Evolutionary conservation across 2,329 filamentous ascomycete genomes (phyloP), one percentile per base, ranked within the genome.

Genomic region (Phoma herbarum): DNA sequence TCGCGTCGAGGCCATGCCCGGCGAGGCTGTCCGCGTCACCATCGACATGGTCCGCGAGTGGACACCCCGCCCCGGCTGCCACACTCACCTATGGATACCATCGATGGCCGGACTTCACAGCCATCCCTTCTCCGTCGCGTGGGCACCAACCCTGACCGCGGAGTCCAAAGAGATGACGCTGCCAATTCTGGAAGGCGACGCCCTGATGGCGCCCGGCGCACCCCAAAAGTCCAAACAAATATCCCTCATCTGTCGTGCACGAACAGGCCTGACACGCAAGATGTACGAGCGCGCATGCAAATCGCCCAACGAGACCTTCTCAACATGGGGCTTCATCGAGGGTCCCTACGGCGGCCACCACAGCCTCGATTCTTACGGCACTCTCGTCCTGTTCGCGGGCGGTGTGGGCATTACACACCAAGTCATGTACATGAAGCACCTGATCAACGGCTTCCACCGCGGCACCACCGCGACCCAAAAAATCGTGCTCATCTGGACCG

Each of bases 331-430:
- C 63, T 84, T 87, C 45, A 86, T 90, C 41, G 91, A 94, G 77
- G 91, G 91, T 0, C 91, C 91, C 0, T 94, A 94, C 70, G 84
- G 90, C 47, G 89, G 88, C 35, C 83, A 88, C 71, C 88, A 92
- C 73, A 83, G 81, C 64, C 83, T 93, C 73, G 83, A 88, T 60
- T 92, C 89, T 1, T 93, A 92, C 75, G 91, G 91, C 63, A 92
- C 90, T 0, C 87, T 90, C 28, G 86, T 93, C 75, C 84, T 94
- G 37, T 91, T 94, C 72, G 91, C 91, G 0, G 91, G 90, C 57
- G 91, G 91, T 68, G 89, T 93, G 12, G 91, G 91, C 62, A 91
- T 94, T 68, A 92, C 91, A 1, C 90, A 94, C 68, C 89, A 90
- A 63, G 86, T 93, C 25, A 89, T 89, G 51, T 90, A 91, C 73